Conservation (phyloP, 345 rosid species). For the Aurinia saxatilis region DNA sequence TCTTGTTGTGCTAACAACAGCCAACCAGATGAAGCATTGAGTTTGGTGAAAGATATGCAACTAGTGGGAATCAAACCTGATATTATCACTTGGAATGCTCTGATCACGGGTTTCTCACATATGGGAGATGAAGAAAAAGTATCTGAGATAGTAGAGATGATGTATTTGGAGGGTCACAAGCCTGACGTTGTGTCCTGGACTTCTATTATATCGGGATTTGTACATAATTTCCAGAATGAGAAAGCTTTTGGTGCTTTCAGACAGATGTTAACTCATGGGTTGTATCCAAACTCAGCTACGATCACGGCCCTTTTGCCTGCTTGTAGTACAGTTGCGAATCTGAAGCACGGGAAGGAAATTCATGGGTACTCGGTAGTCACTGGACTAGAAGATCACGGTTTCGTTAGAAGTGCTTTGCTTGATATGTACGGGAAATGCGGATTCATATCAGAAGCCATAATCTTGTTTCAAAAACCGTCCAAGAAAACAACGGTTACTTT, state of each 20-base stretch:
- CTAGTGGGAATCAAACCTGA: conserved; percentile 41
- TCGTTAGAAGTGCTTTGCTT: conserved; percentile 64
- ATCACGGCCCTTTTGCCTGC: conserved; percentile 71
- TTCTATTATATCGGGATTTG: conserved; percentile 66
- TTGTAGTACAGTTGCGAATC: conserved; percentile 41
- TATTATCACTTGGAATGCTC: conserved; percentile 62
- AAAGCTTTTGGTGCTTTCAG: conserved; percentile 54
- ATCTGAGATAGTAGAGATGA: conserved; percentile 37
- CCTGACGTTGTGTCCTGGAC: conserved; percentile 86
- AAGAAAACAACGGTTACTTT: conserved; percentile 59
- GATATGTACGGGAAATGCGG: conserved; percentile 90
- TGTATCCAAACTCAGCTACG: conserved; percentile 53
- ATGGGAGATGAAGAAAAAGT: conserved; percentile 42
- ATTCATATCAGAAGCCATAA: conserved; percentile 49
- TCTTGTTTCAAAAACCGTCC: conserved; percentile 41
- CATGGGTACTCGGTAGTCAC: conserved; percentile 57
- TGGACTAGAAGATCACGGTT: conserved; percentile 57
- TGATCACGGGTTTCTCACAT: conserved; percentile 61
- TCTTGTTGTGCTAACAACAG: conserved; percentile 59
- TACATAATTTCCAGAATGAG: conserved; percentile 46
- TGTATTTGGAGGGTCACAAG: conserved; percentile 41
- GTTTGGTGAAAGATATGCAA: conserved; percentile 42
- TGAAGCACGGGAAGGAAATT: conserved; percentile 57
- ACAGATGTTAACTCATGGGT: conserved; percentile 48
- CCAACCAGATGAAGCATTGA: conserved; percentile 38